Conservation (phyloP, 257 asterid genomes). For the Solanum clarkiae region DNA sequence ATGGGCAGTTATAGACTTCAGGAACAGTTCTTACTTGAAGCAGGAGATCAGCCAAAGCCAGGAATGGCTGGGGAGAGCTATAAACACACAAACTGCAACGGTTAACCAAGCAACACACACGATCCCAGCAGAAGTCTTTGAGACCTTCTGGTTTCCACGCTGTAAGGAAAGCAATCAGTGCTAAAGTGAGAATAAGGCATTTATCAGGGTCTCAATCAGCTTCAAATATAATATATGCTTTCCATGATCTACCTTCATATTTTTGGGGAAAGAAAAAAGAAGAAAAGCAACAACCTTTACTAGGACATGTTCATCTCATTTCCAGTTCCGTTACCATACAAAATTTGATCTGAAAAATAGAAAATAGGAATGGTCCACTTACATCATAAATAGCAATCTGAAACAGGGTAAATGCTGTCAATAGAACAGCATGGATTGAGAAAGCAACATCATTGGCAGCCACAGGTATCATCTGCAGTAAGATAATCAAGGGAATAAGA, state of each 20-base stretch:
- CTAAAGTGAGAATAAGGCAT: background rate
- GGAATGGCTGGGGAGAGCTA: constrained; percentile 64
- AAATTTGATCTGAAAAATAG: background rate
- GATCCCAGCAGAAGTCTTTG: constrained; percentile 36
- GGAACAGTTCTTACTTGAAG: constrained; percentile 63
- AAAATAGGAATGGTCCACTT: constrained; percentile 1
- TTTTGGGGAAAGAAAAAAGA: no score
- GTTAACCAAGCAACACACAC: constrained; percentile 50
- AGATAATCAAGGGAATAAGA: background rate
- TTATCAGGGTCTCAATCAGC: background rate
- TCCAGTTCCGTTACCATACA: background rate
- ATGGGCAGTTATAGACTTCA: background rate
- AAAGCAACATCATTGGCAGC: constrained; percentile 97
- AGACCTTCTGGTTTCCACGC: constrained; percentile 81
- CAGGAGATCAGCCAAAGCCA: constrained; percentile 90
- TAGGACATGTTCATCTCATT: background rate
- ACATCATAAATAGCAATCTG: constrained; percentile 76
- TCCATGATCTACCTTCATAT: background rate
- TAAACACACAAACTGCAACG: constrained; percentile 54
- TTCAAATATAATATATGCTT: background rate
- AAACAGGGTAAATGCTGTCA: constrained; percentile 59
- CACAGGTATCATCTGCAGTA: constrained; percentile 86
- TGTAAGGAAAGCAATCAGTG: constrained; percentile 12
- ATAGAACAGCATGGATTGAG: constrained; percentile 82
- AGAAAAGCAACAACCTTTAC: background rate